Base-by-base conservation (phyloP, 768 basidiomycete genomes). In the Austroboletus festivus region DNA sequence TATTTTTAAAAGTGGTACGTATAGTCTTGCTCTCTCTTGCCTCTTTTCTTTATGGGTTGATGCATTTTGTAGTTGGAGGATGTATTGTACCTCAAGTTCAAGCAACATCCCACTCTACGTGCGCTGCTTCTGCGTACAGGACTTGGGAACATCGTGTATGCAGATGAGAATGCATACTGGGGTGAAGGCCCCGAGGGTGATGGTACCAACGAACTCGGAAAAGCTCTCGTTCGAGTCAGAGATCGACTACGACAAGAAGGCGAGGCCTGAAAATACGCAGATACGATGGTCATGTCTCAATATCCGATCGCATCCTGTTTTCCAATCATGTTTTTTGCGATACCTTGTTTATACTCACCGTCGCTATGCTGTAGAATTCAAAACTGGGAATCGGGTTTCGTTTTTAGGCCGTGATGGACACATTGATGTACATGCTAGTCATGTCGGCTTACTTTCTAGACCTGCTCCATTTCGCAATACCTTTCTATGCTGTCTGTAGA, bases 161-260 rank as follows among this genome's bases (percentile, higher is more conserved):
- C 68, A 9, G 82, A 85, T 55, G 62, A 67, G 0, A 85, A 90
- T 60, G 31, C 60, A n/a, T 85, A 79, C 58, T 89, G 86, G 86
- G 86, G 87, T 4, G 74, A 76, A 12, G 85, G 83, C 1, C 56
- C 67, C 5, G 49, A 53, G 6, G 78, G 76, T 1, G 59, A 68
- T 11, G 86, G 83, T 9, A 57, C 62, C 31, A 90, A 90, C 60
- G 68, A 83, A 54, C 77, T 89, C 13, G 88, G 88, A 0, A 75
- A 73, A 45, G 71, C 79, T 3, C 72, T 89, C 53, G 69, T 72
- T 57, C 72, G 71, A 10, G 76, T 89, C 38, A 72, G 86, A 48
- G 75, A 77, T 3, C 68, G 70, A 48, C 52, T 85, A 43, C 60
- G 58, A 34, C 48, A 35, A 20, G 73, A 73, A 45, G 52, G 58